phyloP scores from a whole-genome alignment of 805 yeast species.

The Saccharomycopsis sp. region DNA sequence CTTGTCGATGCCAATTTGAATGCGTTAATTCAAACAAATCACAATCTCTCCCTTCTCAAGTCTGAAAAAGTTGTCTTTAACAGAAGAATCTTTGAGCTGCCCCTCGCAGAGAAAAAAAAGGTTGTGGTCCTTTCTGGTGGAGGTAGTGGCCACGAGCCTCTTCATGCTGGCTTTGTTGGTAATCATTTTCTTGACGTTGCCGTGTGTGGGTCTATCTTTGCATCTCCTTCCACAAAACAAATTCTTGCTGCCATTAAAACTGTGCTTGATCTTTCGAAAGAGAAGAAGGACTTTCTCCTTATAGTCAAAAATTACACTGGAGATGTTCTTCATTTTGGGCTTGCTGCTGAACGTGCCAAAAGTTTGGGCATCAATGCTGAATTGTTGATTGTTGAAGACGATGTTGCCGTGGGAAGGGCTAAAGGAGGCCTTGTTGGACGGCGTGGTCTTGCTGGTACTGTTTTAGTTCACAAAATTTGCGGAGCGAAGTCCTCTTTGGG shows the following conservation, averaged over 20 bases:
- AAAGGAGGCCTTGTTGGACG: constrained; percentile 91
- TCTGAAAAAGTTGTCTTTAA: constrained; percentile 50
- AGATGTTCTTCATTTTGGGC: constrained; percentile 85
- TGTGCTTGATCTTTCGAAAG: constrained; percentile 27
- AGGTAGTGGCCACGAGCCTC: constrained; percentile 94
- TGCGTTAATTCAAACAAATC: constrained; percentile 50
- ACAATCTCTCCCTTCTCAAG: constrained; percentile 46
- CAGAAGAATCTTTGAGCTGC: constrained; percentile 24
- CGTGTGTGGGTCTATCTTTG: constrained; percentile 86
- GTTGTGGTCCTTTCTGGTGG: constrained; percentile 84
- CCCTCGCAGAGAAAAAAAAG: constrained; percentile 33
- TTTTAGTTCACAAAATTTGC: constrained; percentile 74
- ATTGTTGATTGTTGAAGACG: constrained; percentile 78
- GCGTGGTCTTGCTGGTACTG: constrained; percentile 90
- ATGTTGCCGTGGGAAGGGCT: constrained; percentile 86
- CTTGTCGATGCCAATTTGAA: constrained; percentile 35
- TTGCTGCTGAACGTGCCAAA: constrained; percentile 84
- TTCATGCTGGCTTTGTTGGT: constrained; percentile 90
- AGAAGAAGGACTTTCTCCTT: constrained; percentile 60
- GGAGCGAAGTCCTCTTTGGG: constrained; percentile 59
- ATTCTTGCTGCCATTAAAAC: constrained; percentile 57
- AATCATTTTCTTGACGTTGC: constrained; percentile 78
- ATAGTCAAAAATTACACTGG: constrained; percentile 93
- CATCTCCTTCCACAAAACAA: constrained; percentile 92
- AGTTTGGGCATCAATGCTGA: constrained; percentile 68